Evolutionary conservation across 2,329 filamentous ascomycete species (phyloP), one percentile per base, ranked within the genome.

Genomic region (Fusarium anguioides): DNA sequence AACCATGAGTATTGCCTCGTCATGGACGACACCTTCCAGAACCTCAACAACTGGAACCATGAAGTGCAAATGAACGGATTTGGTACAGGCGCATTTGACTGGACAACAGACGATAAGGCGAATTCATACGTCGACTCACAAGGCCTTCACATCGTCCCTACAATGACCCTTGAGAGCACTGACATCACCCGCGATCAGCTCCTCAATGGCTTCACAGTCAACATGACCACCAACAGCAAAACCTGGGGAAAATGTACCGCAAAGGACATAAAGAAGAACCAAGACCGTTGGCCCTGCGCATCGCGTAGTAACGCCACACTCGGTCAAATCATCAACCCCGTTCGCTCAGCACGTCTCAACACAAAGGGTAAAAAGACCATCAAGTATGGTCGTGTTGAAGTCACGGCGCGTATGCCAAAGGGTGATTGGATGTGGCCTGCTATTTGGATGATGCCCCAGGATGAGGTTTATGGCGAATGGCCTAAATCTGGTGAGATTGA

Each of bases 361-460:
- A 86, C 84, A 10, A 79, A 78, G 57, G 80, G 80, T 12, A 83
- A 80, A 52, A 80, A 80, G 60, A 77, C 75, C 14, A 81, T 86
- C 64, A 77, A 72, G 36, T 86, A 85, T 66, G 84, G 84, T 2
- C 72, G 80, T 41, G 80, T 87, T 29, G 85, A 87, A 68, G 82
- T 87, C 9, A 79, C 81, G 5, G 85, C 85, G 18, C 82, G 83
- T 60, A 72, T 87, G 67, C 83, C 85, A 8, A 74, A 73, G 31
- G 84, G 85, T 6, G 83, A 86, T 70, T 87, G 85, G 85, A 72
- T 87, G 23, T 86, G 84, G 84, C 84, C 77, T 63, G 82, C 81
- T 37, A 80, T 81, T 44, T 80, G 78, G 71, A 74, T 74, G 71
- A 74, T 85, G 80, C 84, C 84, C 8, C 76, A 80, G 63, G 75